Evolutionary conservation across 2,329 filamentous ascomycete species (phyloP).

Genomic region (Cryphonectria naterciae): DNA sequence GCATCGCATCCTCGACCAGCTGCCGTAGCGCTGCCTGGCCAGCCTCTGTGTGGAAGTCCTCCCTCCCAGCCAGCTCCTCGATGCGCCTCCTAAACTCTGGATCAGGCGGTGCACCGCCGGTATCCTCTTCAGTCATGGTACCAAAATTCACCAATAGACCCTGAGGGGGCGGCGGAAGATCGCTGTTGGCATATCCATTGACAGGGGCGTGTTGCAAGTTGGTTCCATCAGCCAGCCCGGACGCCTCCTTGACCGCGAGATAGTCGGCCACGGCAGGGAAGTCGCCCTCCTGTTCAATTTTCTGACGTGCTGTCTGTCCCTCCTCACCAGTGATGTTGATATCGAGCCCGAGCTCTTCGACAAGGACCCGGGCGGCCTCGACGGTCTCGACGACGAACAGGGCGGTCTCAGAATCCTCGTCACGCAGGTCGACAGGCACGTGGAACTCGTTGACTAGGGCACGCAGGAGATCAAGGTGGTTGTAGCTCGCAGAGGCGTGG

Average conservation of each 20-base stretch:
- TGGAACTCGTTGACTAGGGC: constrained; percentile 74
- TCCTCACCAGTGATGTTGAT: constrained; percentile 68
- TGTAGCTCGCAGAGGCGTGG: constrained; percentile 92
- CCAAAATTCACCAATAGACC: constrained; percentile 80
- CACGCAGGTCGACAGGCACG: constrained; percentile 78
- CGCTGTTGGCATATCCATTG: constrained; percentile 38
- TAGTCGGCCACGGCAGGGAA: constrained; percentile 77
- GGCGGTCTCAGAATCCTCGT: constrained; percentile 94
- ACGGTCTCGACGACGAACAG: constrained; percentile 87
- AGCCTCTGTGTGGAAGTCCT: constrained; percentile 80
- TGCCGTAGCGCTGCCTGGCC: constrained; percentile 79
- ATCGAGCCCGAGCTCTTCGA: constrained; percentile 82
- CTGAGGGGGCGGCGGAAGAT: constrained; percentile 69
- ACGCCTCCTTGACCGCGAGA: constrained; percentile 49
- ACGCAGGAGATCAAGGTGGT: constrained; percentile 79
- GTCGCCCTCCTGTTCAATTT: constrained; percentile 77
- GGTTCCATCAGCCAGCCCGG: not conserved
- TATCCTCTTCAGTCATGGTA: constrained; percentile 68
- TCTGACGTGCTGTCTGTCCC: constrained; percentile 79
- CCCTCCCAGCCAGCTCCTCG: constrained; percentile 81
- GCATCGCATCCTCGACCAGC: constrained; percentile 79
- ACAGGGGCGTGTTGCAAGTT: constrained; percentile 34
- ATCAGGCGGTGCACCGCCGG: constrained; percentile 63
- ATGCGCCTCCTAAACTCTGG: constrained; percentile 84
- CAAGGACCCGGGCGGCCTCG: constrained; percentile 75